Evolutionary conservation across 2,329 filamentous ascomycete genomes (phyloP).

Genomic region (Neurospora crassa): DNA sequence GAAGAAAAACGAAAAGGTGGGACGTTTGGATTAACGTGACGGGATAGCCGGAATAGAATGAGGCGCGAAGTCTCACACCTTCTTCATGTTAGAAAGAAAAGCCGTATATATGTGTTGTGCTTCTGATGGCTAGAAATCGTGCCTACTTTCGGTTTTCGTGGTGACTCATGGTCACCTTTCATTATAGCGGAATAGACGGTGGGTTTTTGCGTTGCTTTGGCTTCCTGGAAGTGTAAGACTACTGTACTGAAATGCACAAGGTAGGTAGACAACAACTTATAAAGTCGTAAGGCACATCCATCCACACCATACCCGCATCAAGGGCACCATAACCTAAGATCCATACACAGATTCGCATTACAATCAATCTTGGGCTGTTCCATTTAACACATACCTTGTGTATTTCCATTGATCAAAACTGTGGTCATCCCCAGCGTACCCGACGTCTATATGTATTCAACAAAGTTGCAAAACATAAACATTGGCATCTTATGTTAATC

Average conservation of each 20-base stretch:
- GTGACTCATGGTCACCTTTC: neutral
- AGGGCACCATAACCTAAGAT: neutral
- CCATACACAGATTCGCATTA: neutral
- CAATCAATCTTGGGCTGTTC: neutral
- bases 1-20: neutral
- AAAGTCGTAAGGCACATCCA: neutral
- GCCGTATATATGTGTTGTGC: neutral
- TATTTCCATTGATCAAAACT: neutral
- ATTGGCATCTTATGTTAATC: neutral
- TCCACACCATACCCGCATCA: neutral
- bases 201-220: neutral
- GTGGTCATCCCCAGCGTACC: neutral
- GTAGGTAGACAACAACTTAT: neutral
- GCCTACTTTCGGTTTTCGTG: neutral
- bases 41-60: neutral
- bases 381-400: neutral
- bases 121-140: neutral
- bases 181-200: neutral
- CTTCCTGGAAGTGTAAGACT: neutral
- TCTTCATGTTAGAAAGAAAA: neutral
- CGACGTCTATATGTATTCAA: neutral
- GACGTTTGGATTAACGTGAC: neutral
- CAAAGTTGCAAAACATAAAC: neutral
- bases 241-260: neutral
- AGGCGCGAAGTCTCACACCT: neutral